These are phyloP conservation scores for Blastomyces parvus DNA, from an alignment of 2,329 filamentous ascomycete species.

Conservation along the genomic window DNA sequence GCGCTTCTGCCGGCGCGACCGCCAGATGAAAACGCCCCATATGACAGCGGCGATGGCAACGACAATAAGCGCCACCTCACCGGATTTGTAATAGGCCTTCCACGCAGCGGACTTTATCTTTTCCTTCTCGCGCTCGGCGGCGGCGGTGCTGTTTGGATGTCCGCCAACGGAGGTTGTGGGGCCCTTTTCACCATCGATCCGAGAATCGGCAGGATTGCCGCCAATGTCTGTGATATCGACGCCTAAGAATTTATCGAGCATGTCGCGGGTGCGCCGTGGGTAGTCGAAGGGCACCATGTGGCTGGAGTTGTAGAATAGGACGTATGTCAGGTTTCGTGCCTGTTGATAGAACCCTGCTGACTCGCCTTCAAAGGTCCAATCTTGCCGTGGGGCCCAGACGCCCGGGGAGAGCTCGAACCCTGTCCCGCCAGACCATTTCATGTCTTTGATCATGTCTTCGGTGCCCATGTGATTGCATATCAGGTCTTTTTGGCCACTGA, in stretches of 20 bases:
- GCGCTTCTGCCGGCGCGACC: constrained; percentile 44
- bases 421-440: constrained; percentile 84
- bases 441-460: constrained; percentile 77
- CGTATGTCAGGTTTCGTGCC: constrained; percentile 89
- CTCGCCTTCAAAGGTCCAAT: constrained; percentile 90
- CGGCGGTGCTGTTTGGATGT: constrained; percentile 58
- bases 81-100: constrained; percentile 79
- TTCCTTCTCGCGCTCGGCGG: constrained; percentile 58
- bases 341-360: constrained; percentile 86
- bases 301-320: constrained; percentile 88
- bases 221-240: constrained; percentile 88
- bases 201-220: constrained; percentile 65
- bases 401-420: constrained; percentile 84
- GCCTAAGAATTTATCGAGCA: constrained; percentile 93
- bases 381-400: constrained; percentile 79
- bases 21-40: constrained; percentile 65
- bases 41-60: constrained; percentile 61
- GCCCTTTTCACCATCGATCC: constrained; percentile 76
- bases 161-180: constrained; percentile 67
- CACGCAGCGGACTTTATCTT: constrained; percentile 77
- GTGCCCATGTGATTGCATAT: constrained; percentile 98
- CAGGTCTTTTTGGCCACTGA: constrained; percentile 85
- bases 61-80: constrained; percentile 74
- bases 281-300: constrained; percentile 98
- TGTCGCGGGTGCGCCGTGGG: constrained; percentile 76